Percentiles rank a stretch among this genome's conserved stretches.
Conservation (phyloP, 2,329 filamentous ascomycete genomes). For the Trichoderma arundinaceum region DNA sequence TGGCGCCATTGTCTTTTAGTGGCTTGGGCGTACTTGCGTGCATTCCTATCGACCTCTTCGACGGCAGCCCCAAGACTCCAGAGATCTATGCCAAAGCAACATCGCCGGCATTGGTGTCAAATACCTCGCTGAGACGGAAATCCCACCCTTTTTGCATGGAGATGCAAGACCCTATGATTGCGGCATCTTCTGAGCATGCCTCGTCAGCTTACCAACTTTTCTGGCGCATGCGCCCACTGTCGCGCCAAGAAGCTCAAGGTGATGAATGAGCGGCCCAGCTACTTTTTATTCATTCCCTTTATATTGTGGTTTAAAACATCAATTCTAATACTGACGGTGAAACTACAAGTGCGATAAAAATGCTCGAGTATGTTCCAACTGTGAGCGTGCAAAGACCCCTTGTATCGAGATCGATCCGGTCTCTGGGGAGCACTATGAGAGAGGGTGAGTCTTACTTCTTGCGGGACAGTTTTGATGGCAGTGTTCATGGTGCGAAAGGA, state of each 20-base stretch:
- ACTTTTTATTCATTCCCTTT: not conserved
- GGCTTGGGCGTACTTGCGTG: not conserved
- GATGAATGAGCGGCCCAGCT: not conserved
- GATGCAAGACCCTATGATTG: not conserved
- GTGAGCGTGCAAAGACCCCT: constrained; percentile 15
- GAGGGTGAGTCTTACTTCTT: constrained; percentile 14
- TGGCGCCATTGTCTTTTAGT: constrained; percentile 4
- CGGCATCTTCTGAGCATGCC: constrained; percentile 18
- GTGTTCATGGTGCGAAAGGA: not conserved
- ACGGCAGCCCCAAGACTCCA: not conserved
- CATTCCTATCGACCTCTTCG: too few species aligned
- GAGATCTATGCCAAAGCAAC: not conserved
- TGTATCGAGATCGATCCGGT: constrained; percentile 27
- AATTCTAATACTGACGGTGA: not conserved
- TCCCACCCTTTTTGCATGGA: not conserved
- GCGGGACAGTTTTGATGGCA: not conserved
- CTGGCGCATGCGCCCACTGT: constrained; percentile 27
- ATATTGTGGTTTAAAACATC: not conserved
- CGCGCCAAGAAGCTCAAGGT: constrained; percentile 28
- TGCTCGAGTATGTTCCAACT: constrained; percentile 27
- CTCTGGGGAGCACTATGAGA: constrained; percentile 28
- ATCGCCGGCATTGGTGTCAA: not conserved
- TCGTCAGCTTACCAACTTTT: constrained; percentile 27
- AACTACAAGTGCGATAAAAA: constrained; percentile 18
- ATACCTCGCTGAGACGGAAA: not conserved